Evolutionary conservation across 2,329 filamentous ascomycete genomes (phyloP).

Genomic region (Ascochyta rabiei): DNA sequence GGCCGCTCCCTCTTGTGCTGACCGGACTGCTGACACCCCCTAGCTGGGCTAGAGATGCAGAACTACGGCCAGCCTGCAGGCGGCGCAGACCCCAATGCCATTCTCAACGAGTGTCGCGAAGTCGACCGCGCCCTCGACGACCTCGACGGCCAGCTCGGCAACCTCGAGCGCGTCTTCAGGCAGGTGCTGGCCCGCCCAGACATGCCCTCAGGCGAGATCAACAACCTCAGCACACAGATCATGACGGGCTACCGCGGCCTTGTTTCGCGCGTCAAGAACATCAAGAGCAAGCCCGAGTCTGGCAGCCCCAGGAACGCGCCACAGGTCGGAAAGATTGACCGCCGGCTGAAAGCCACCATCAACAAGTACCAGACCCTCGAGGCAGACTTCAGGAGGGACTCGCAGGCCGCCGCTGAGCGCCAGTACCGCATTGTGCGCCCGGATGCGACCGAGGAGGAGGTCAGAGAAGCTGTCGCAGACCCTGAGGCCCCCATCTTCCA

Average conservation of each 20-base stretch:
- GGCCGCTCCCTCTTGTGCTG: constrained; percentile 35
- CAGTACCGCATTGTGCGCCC: constrained; percentile 90
- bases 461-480: constrained; percentile 77
- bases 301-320: constrained; percentile 73
- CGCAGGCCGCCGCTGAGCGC: constrained; percentile 82
- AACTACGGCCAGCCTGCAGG: constrained; percentile 53
- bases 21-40: constrained; percentile 21
- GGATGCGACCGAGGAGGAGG: constrained; percentile 78
- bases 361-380: constrained; percentile 82
- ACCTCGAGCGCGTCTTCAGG: constrained; percentile 74
- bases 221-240: constrained; percentile 75
- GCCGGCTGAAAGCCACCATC: constrained; percentile 80
- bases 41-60: constrained; percentile 69
- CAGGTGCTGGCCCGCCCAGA: constrained; percentile 77
- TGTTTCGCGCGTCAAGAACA: constrained; percentile 75
- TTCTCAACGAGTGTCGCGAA: constrained; percentile 83
- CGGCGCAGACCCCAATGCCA: constrained; percentile 67
- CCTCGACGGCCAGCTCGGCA: constrained; percentile 73
- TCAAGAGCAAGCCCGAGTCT: constrained; percentile 83
- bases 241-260: constrained; percentile 83
- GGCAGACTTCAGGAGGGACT: constrained; percentile 77
- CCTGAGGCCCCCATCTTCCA: constrained; percentile 81
- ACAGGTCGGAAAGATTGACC: constrained; percentile 82
- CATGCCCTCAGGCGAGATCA: constrained; percentile 72
- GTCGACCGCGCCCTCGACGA: constrained; percentile 78